Conservation (phyloP, 139 green algal genomes). For the Chloropicon primus region DNA sequence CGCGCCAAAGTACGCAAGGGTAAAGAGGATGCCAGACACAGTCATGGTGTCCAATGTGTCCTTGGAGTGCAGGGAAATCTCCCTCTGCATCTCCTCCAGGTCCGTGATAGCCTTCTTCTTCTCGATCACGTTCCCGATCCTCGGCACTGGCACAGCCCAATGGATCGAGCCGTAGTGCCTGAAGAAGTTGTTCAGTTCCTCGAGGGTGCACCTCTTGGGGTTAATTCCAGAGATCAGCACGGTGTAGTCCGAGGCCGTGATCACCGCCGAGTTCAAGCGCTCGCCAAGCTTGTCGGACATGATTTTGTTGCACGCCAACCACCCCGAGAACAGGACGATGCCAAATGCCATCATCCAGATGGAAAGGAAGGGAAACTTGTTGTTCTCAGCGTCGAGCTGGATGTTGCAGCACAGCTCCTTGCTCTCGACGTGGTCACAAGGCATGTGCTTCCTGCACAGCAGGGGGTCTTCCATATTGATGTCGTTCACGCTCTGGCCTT, state of each 20-base stretch:
- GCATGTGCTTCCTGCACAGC: not conserved
- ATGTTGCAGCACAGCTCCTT: not conserved
- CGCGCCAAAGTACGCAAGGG: not conserved
- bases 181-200: not conserved
- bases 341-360: not conserved
- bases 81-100: not conserved
- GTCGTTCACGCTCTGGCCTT: not conserved
- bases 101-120: not conserved
- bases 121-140: not conserved
- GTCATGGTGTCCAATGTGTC: not conserved
- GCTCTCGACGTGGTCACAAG: not conserved
- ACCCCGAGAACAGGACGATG: not conserved
- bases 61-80: not conserved
- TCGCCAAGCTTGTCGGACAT: not conserved
- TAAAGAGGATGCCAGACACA: not conserved
- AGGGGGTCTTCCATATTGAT: not conserved
- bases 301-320: not conserved
- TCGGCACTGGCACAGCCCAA: not conserved
- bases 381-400: not conserved
- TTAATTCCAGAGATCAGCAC: not conserved
- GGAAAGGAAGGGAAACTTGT: not conserved
- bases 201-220: not conserved
- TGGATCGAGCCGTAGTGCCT: not conserved
- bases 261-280: not conserved
- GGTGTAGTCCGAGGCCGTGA: not conserved